phyloP scores from a whole-genome alignment of 164 flowering plant genomes.

The Aristolochia contorta region DNA sequence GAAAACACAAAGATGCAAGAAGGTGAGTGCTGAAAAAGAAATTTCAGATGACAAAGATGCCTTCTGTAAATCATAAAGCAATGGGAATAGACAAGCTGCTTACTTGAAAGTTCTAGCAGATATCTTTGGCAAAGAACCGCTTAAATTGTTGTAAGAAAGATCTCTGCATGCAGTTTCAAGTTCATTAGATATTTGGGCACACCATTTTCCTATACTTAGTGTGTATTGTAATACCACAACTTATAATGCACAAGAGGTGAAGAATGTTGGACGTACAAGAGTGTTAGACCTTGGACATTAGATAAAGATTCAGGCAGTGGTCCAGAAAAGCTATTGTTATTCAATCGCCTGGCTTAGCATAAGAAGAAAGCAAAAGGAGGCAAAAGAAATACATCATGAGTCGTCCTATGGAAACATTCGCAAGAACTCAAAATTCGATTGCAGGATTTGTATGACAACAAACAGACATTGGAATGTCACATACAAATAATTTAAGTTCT shows the following conservation, averaged over 20 bases:
- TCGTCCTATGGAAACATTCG: neutral
- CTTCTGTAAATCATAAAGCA: neutral
- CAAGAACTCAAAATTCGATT: neutral
- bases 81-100: slow-evolving; percentile 7
- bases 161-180: slow-evolving; percentile 42
- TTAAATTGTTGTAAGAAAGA: slow-evolving; percentile 82
- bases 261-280: slow-evolving; percentile 48
- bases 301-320: slow-evolving; percentile 63
- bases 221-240: too few species aligned
- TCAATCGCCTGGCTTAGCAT: slow-evolving; percentile 62
- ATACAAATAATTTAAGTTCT: slow-evolving; percentile 78
- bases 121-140: slow-evolving; percentile 83
- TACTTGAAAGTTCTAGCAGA: slow-evolving; percentile 89
- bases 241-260: neutral
- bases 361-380: slow-evolving; percentile 6
- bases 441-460: neutral
- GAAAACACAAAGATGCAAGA: slow-evolving; percentile 8
- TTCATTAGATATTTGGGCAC: neutral
- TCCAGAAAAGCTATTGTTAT: slow-evolving; percentile 88
- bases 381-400: neutral
- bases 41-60: neutral
- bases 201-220: neutral
- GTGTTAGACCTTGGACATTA: slow-evolving; percentile 59
- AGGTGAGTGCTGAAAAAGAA: neutral
- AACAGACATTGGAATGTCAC: slow-evolving; percentile 9